Evolutionary conservation across 352 stramenopile species (phyloP), one percentile per base, ranked within the genome.

Genomic region (Globisporangium nodosum): DNA sequence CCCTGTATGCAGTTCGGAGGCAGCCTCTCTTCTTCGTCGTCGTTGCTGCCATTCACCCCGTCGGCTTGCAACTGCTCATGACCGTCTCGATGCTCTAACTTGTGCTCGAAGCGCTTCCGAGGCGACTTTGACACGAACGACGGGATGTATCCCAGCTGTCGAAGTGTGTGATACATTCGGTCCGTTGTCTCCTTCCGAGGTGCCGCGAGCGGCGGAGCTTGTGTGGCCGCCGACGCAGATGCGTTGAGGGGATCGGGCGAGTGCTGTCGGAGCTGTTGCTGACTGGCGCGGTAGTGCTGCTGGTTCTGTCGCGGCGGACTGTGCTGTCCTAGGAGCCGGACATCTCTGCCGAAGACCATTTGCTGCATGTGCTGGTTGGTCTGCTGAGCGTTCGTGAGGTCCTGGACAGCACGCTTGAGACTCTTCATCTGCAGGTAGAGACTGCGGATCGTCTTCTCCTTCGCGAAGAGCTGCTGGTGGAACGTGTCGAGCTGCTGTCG

Each of bases 341-440:
- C 65, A 24, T 81, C 74, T 37, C 67, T 56, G 7, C 76, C 71
- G 13, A 59, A 58, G 1, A 74, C 49, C 15, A 77, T 64, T 21
- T 71, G 65, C 35, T 83, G 66, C 48, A 88, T 65, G 20, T 76
- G 68, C n/a, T 85, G 69, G 53, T 83, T 89, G 13, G 66, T 72
- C n/a, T 88, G 76, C 5, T 85, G 67, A 0, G 69, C 73, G 1
- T 65, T 57, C 12, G 71, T 58, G 16, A 87, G 60, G 11, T 91
- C 79, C 18, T 82, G 75, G 0, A 90, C 59, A 9, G 76, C 60
- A 9, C 78, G 76, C 66, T 91, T 91, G 51, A 93, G 76, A 40
- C 80, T 74, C 63, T 93, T 93, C 53, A 93, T 80, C 54, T 84
- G 68, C 21, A 91, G 52, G 40, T 87, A 81, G 33, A 90, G 78